These are phyloP conservation scores for Pyronema omphalodes DNA, from an alignment of 495 filamentous ascomycete genomes.

Conservation along the genomic window DNA sequence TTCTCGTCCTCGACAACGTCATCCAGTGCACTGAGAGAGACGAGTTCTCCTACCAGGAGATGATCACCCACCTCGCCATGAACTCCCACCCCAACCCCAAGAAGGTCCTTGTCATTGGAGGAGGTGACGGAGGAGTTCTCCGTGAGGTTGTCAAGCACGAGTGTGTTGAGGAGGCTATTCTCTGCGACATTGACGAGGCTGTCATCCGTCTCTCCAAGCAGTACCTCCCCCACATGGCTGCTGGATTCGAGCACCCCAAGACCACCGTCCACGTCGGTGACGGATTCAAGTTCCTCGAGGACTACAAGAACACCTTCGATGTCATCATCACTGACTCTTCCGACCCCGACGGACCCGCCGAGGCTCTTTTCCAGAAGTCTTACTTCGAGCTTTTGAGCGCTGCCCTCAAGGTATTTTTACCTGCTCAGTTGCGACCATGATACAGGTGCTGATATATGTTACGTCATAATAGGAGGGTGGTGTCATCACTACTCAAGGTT, in stretches of 20 bases:
- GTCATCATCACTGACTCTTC: conserved; percentile 99
- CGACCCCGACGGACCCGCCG: conserved; percentile 91
- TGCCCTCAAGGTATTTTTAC: conserved; percentile 40
- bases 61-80: conserved; percentile 98
- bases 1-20: conserved; percentile 96
- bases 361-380: conserved; percentile 91
- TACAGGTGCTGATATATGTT: conserved; percentile 1
- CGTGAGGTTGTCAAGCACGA: conserved; percentile 98
- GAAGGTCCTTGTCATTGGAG: conserved; percentile 94
- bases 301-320: conserved; percentile 88
- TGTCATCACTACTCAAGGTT: conserved; percentile 99
- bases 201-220: conserved; percentile 97
- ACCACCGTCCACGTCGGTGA: conserved; percentile 82
- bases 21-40: conserved; percentile 97
- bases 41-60: conserved; percentile 99
- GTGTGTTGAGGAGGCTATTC: conserved; percentile 49
- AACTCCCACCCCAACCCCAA: conserved; percentile 95
- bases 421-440: background rate
- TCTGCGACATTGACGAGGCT: conserved; percentile 99
- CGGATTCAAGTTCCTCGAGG: conserved; percentile 91
- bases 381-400: conserved; percentile 87
- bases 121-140: conserved; percentile 90
- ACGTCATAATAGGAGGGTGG: conserved; percentile 50
- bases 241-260: conserved; percentile 83
- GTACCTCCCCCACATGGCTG: conserved; percentile 88